phyloP scores from a whole-genome alignment of 225 moss, liverwort and hornwort species.

The Bryoerythrophyllum caledonicum region DNA sequence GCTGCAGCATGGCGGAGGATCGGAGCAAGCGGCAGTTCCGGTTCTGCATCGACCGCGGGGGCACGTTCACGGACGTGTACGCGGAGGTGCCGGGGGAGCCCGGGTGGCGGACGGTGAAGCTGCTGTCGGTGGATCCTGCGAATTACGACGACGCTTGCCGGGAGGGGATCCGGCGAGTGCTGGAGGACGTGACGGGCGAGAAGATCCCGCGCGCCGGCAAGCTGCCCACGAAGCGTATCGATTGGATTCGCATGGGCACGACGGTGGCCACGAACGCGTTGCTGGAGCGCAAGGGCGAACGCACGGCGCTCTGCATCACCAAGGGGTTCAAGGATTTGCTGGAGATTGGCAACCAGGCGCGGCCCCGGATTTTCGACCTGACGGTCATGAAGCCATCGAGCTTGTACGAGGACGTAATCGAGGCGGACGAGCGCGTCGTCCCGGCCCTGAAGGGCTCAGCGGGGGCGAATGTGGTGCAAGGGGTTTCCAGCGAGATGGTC shows the following conservation, averaged over 20 bases:
- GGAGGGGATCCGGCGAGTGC: slow-evolving; percentile 90
- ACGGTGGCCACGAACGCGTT: slow-evolving; percentile 98
- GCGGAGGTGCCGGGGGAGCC: slow-evolving; percentile 94
- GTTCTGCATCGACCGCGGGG: slow-evolving; percentile 96
- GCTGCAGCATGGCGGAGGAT: slow-evolving; percentile 54
- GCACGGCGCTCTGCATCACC: slow-evolving; percentile 90
- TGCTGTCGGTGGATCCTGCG: slow-evolving; percentile 86
- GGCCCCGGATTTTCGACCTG: slow-evolving; percentile 93
- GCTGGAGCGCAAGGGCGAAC: slow-evolving; percentile 88
- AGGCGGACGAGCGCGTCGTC: slow-evolving; percentile 87
- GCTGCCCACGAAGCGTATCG: slow-evolving; percentile 87
- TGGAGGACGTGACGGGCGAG: slow-evolving; percentile 88
- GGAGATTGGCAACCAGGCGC: slow-evolving; percentile 92
- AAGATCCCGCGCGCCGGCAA: slow-evolving; percentile 69
- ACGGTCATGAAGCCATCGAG: slow-evolving; percentile 80
- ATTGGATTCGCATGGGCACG: slow-evolving; percentile 99
- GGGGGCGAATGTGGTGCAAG: slow-evolving; percentile 50
- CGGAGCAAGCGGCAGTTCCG: slow-evolving; percentile 79
- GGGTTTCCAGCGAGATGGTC: slow-evolving; percentile 86
- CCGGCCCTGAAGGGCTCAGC: slow-evolving; percentile 59
- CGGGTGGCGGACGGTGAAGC: slow-evolving; percentile 81
- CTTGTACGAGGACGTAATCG: slow-evolving; percentile 92
- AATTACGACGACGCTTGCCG: slow-evolving; percentile 98
- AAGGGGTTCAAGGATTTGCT: slow-evolving; percentile 92
- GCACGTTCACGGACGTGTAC: slow-evolving; percentile 96